phyloP scores from a whole-genome alignment of 352 stramenopile genomes.

The Halophytophthora polymorphica region DNA sequence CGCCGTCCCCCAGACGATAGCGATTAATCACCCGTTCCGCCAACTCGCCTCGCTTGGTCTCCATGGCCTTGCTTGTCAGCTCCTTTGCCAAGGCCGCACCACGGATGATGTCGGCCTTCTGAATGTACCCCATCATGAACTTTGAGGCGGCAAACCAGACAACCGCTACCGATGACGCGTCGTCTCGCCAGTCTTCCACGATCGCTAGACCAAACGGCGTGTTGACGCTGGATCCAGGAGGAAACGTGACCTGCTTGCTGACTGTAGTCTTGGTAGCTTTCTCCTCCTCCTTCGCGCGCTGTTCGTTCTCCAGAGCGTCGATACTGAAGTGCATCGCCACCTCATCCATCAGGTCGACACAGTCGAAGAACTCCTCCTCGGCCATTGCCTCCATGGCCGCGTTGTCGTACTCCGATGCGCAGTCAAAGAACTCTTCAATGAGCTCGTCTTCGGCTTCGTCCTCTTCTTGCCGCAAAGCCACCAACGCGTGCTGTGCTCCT shows the following conservation, averaged over 20 bases:
- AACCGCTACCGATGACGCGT: constrained; percentile 28
- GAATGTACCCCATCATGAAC: constrained; percentile 58
- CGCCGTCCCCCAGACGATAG: constrained; percentile 41
- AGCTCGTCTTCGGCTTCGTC: constrained; percentile 45
- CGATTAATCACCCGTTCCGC: constrained; percentile 57
- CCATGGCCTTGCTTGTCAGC: constrained; percentile 32
- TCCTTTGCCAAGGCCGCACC: constrained; percentile 54
- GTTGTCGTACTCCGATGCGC: constrained; percentile 53
- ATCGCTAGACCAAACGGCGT: constrained; percentile 69
- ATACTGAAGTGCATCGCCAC: constrained; percentile 45
- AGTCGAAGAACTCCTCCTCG: constrained; percentile 87
- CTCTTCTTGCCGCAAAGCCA: constrained; percentile 29
- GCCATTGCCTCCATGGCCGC: constrained; percentile 55
- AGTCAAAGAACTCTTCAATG: constrained; percentile 87
- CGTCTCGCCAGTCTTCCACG: constrained; percentile 48
- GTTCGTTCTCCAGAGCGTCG: constrained; percentile 16
- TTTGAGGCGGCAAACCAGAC: constrained; percentile 38
- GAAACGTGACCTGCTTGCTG: constrained; percentile 29
- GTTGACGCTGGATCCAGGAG: constrained; percentile 46
- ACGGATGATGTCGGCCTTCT: constrained; percentile 53
- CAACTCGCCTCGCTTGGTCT: constrained; percentile 51
- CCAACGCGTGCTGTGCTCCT: constrained; percentile 29
- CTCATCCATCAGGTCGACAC: constrained; percentile 59
- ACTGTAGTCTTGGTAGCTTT: constrained; percentile 2
- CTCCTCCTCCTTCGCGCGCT: constrained; percentile 6